phyloP scores from a whole-genome alignment of 805 yeast species.

The Tetrapisispora phaffii region DNA sequence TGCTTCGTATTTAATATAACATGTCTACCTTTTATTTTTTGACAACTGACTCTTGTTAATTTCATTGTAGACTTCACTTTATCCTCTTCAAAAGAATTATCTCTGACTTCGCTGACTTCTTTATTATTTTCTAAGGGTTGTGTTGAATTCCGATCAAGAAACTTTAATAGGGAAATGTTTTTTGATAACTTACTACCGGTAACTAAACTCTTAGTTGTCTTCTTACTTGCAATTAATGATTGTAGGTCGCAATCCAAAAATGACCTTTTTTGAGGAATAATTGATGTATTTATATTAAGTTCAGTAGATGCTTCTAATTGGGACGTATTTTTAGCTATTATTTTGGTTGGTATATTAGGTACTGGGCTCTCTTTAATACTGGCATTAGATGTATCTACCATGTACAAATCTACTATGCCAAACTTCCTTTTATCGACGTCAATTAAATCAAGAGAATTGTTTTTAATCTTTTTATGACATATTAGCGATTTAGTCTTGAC shows the following conservation, averaged over 20 bases:
- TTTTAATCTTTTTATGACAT: slow-evolving; percentile 2
- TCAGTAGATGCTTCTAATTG: not conserved
- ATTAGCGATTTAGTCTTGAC: not conserved
- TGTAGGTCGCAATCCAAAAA: slow-evolving; percentile 16
- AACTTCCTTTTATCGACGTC: slow-evolving; percentile 8
- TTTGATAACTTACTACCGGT: not conserved
- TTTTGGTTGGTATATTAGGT: not conserved
- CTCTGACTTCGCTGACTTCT: not conserved
- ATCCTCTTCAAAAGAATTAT: not conserved
- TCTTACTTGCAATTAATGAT: slow-evolving; percentile 8
- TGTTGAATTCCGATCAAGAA: not conserved
- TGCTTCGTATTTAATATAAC: slow-evolving; percentile 10
- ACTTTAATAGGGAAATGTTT: not conserved
- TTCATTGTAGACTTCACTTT: not conserved
- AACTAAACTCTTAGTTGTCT: slow-evolving; percentile 2
- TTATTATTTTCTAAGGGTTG: not conserved
- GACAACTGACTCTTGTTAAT: not conserved
- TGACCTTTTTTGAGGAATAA: slow-evolving; percentile 17
- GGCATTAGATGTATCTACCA: not conserved
- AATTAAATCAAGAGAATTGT: slow-evolving; percentile 9
- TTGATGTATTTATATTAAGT: slow-evolving; percentile 8
- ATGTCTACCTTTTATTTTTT: not conserved
- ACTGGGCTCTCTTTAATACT: not conserved
- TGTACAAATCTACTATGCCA: slow-evolving; percentile 3
- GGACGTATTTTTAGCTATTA: not conserved